Evolutionary conservation across 768 basidiomycete genomes (phyloP), one percentile per base, ranked within the genome.

Genomic region (Boletus subcaerulescens): DNA sequence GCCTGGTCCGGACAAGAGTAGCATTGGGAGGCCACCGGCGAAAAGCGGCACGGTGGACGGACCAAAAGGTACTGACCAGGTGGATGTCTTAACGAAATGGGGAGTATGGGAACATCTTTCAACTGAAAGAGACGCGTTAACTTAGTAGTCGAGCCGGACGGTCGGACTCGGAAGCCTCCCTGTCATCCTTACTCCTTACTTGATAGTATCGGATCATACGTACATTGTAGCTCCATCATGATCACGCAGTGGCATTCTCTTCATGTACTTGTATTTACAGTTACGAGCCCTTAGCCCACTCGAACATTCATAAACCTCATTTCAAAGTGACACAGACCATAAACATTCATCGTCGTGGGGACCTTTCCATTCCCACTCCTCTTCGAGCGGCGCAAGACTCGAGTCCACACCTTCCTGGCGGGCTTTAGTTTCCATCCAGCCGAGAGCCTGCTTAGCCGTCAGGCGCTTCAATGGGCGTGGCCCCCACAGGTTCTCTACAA

Each of bases 401-500:
- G 41, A n/a, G 40, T 59, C 58, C 15, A 58, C 18, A 10, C 40
- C 44, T 43, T 61, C 60, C 18, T 39, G 29, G 1, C 5, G 3
- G 10, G 56, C 59, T 52, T 65, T 67, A 7, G 44, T 22, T 32
- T 58, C 48, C 65, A 69, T 67, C 69, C 67, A 71, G 3, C 26
- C 33, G 13, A 69, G 45, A 5, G 60, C 65, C 53, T 26, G 46
- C 44, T 44, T 41, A 33, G 70, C 65, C 8, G 63, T 63, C 32
- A 67, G 57, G 13, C 73, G 72, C 22, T 58, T 4, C 18, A 1
- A 29, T n/a, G 65, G 57, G 8, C 38, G 15, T 2, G 3, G 18
- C 40, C 22, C 18, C 69, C 71, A 73, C 44, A 74, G 60, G n/a
- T 54, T 64, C 42, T 70, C 52, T 6, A 70, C 52, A 41, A 75